Evolutionary conservation across 208 protist genomes (phyloP), one percentile per base, ranked within the genome.

Genomic region (Endotrypanum monterogeii): DNA sequence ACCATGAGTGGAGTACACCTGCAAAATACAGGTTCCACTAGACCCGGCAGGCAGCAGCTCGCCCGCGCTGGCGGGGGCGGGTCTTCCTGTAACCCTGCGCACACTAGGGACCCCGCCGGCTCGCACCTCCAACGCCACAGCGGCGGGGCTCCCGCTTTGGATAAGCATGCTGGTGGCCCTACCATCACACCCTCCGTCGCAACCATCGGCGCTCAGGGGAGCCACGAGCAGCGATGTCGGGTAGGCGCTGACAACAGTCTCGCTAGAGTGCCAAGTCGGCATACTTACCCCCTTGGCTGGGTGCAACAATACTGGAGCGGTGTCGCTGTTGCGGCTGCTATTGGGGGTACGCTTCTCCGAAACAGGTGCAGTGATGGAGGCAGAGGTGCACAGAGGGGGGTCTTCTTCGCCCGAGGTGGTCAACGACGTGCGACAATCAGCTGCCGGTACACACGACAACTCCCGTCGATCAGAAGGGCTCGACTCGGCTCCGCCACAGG

Each of bases 181-280:
- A 54, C n/a, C 28, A 37, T 37, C 30, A 37, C 48, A 1, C 28
- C 23, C 18, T 52, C 37, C 37, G 16, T 44, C 28, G 3, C 61
- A 25, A 39, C 48, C 51, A 55, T n/a, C 14, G 20, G 51, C 23
- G 62, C 18, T 37, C 39, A 52, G 32, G 55, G 66, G 32, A 23
- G 69, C 8, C 35, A 81, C 30, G 3, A 81, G 55, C 71, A 81
- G 25, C 32, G 76, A 66, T 37, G 76, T 81, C 20, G 76, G 37
- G 66, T 76, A 81, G 3, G 67, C 44, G 20, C 32, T 35, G 16
- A 76, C 76, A 32, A 57, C 25, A 18, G 60, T 46, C 55, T 51
- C 62, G 11, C 71, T 70, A n/a, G 12, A n/a, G 41, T 41, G 44
- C 52, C 61, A 50, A 37, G 67, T 67, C 12, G 20, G 65, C 35